A percentile compares a stretch with the other conserved stretches of the same genome.
These are phyloP conservation scores for Nicotiana otophora DNA, from an alignment of 257 asterid genomes.

Conservation along the genomic window DNA sequence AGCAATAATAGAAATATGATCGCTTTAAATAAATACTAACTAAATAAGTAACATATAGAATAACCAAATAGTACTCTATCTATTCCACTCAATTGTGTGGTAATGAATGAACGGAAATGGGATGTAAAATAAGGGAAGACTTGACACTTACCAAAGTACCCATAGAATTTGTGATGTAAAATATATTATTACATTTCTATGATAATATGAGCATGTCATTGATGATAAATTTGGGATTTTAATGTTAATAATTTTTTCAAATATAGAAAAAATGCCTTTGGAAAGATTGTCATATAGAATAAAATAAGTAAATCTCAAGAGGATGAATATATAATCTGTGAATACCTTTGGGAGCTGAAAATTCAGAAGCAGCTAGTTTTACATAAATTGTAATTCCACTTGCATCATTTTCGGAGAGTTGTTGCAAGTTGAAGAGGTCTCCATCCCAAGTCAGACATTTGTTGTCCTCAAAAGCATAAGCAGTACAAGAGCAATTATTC, in stretches of 20 bases:
- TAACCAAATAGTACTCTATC: no score
- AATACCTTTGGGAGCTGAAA: neutral
- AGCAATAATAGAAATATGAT: neutral
- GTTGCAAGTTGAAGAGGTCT: no score
- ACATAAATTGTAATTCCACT: neutral
- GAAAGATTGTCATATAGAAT: slow-evolving; percentile 15
- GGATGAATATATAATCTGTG: neutral
- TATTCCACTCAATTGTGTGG: no score
- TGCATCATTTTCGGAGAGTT: neutral
- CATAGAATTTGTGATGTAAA: slow-evolving; percentile 21
- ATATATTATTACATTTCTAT: no score
- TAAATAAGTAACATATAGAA: no score
- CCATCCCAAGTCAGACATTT: no score
- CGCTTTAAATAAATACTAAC: neutral
- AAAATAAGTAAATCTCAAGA: slow-evolving; percentile 19
- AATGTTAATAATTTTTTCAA: no score
- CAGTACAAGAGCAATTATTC: neutral
- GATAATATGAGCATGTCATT: no score
- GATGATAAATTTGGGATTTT: no score
- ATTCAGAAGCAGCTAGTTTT: neutral
- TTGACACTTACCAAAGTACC: neutral
- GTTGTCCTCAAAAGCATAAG: neutral
- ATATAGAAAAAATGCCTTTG: neutral
- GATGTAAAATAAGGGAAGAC: neutral
- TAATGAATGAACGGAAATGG: no score